phyloP scores from a whole-genome alignment of 352 stramenopile genomes.

The Halophytophthora batemanensis region DNA sequence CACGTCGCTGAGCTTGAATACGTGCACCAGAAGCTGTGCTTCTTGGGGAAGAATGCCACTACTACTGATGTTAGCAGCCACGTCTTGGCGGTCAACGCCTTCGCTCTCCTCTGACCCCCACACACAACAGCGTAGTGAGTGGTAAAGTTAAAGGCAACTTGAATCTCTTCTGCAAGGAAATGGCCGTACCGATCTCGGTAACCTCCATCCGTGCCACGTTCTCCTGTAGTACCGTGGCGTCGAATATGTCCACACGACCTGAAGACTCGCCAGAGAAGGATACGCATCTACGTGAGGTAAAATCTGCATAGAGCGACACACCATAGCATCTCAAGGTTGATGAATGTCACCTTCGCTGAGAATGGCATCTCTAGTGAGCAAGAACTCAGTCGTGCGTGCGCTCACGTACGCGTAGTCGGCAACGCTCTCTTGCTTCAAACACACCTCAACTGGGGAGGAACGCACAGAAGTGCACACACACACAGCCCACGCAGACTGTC shows the following conservation, averaged over 20 bases:
- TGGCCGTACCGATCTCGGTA: slow-evolving; percentile 32
- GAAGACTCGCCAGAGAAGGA: neutral
- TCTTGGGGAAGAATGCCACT: slow-evolving; percentile 22
- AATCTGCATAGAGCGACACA: slow-evolving; percentile 1
- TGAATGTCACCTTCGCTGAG: slow-evolving; percentile 26
- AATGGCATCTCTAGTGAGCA: slow-evolving; percentile 20
- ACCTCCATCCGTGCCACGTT: slow-evolving; percentile 42
- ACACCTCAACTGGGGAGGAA: slow-evolving; percentile 48
- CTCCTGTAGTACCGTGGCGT: slow-evolving; percentile 18
- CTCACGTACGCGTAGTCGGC: slow-evolving; percentile 34
- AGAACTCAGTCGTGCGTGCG: slow-evolving; percentile 18
- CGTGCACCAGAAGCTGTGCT: slow-evolving; percentile 53
- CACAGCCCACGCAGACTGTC: neutral
- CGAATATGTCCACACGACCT: slow-evolving; percentile 31
- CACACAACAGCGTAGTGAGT: neutral
- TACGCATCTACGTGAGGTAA: neutral
- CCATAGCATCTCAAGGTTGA: neutral
- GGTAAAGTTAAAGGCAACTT: neutral
- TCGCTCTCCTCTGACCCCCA: neutral
- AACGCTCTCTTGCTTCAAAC: slow-evolving; percentile 46
- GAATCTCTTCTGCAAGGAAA: neutral
- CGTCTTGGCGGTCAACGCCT: slow-evolving; percentile 3
- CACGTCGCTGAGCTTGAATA: slow-evolving; percentile 75
- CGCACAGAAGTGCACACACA: neutral
- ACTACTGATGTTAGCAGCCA: slow-evolving; percentile 1